Base-by-base conservation (phyloP, 208 protist species). In the Jaenimonas drosophilae region DNA sequence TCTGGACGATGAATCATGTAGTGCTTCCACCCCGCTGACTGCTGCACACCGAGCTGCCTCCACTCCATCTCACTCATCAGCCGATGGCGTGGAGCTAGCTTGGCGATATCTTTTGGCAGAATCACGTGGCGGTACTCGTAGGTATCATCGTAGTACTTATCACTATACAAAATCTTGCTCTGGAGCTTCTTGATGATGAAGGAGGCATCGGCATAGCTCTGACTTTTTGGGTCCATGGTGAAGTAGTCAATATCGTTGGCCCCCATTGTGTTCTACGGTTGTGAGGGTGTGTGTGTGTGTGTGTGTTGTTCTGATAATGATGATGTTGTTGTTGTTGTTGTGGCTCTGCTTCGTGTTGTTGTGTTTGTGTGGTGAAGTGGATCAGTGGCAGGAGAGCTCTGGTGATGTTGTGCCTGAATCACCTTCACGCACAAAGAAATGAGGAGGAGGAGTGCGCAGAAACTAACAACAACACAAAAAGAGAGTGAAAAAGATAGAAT, bases 81-180 rank as follows among this genome's bases (percentile, higher is more conserved):
- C 2, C 80, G 74, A 33, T 67, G 66, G 27, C 86, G 86, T n/a
- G 95, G 94, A 5, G 97, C 74, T 1, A 89, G 51, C 32, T 94
- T 79, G 12, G 79, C 71, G 20, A 99, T 76, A 27, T 98, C 94
- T 51, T 95, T 91, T 25, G 97, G 97, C 30, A 99, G 69, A 43
- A 98, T 98, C 2, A 99, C 97, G 57, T 99, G 97, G 28, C 97
- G 96, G 69, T 98, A 98, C 80, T 98, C 96, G 61, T 78, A 97
- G 33, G 69, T 50, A 43, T 88, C 82, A 40, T 98, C 96, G 65
- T 79, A 95, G 73, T 98, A 98, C 72, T 98, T 98, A 44, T 97
- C 91, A 31, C 91, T 97, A 64, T 98, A 98, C 51, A 94, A 55
- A 28, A 96, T 96, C 63, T 90, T 92, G 49, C 60, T 66, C 61